phyloP scores from a whole-genome alignment of 352 stramenopile species.

The Globisporangium orthogonon region DNA sequence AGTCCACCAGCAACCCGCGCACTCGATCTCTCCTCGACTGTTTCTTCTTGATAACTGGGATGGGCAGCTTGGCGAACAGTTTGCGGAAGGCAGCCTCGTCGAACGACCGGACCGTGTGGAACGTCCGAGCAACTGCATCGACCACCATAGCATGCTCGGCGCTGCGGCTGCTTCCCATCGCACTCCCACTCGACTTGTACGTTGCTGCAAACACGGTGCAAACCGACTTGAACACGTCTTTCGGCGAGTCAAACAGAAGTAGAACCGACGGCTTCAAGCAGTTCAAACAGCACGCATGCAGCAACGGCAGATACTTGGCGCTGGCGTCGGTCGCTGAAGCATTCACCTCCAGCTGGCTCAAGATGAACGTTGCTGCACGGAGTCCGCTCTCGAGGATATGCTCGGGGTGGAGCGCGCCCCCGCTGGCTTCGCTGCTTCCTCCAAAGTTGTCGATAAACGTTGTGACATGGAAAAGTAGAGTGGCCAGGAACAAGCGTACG shows the following conservation, averaged over 20 bases:
- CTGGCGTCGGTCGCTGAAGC: constrained; percentile 8
- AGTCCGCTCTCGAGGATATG: constrained; percentile 29
- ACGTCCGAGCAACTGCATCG: constrained; percentile 23
- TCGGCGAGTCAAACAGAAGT: constrained; percentile 50
- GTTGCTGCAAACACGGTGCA: constrained; percentile 3
- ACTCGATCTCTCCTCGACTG: constrained; percentile 38
- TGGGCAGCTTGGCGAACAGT: constrained; percentile 23
- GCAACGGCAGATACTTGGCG: constrained; percentile 16
- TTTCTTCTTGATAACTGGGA: constrained; percentile 37
- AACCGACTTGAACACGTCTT: constrained; percentile 34
- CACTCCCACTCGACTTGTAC: neutral
- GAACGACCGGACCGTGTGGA: constrained; percentile 31
- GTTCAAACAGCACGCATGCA: constrained; percentile 27
- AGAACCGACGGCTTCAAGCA: constrained; percentile 45
- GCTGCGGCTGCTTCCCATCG: neutral
- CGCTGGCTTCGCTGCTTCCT: constrained; percentile 9
- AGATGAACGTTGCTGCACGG: constrained; percentile 27
- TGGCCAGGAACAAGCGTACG: constrained; percentile 28
- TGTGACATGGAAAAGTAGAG: constrained; percentile 31
- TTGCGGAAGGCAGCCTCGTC: constrained; percentile 24
- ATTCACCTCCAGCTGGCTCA: constrained; percentile 21
- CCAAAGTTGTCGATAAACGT: constrained; percentile 26
- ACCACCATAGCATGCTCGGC: constrained; percentile 15
- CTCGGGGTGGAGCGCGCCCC: constrained; percentile 16
- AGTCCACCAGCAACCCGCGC: constrained; percentile 28